Percentiles rank a stretch among this genome's conserved stretches.
Evolutionary conservation across 2,329 filamentous ascomycete genomes (phyloP).

Genomic region (Fusarium lateritium): DNA sequence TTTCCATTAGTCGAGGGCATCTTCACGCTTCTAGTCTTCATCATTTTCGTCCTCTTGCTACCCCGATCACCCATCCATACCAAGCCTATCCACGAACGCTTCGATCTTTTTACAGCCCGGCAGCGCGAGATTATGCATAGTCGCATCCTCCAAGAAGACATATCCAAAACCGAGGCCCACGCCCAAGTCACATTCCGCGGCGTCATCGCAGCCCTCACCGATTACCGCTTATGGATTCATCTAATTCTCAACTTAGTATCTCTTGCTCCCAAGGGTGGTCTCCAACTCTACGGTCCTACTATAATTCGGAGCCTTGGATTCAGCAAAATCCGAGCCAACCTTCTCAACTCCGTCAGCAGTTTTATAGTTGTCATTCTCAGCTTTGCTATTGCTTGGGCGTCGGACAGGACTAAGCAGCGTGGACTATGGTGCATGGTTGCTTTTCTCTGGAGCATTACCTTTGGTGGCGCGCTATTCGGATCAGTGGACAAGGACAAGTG

Average conservation of each 20-base stretch:
- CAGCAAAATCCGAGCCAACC: conserved; percentile 42
- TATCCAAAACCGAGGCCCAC: conserved; percentile 37
- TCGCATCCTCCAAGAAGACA: conserved; percentile 40
- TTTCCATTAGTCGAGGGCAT: conserved; percentile 23
- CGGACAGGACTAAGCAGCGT: conserved; percentile 37
- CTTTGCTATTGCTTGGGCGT: conserved; percentile 32
- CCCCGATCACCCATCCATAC: conserved; percentile 36
- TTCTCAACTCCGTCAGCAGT: conserved; percentile 43
- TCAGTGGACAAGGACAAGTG: conserved; percentile 26
- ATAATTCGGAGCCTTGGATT: conserved; percentile 46
- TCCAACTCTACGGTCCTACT: conserved; percentile 45
- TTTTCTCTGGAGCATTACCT: conserved; percentile 42
- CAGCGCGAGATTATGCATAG: conserved; percentile 39
- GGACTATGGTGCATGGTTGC: conserved; percentile 42
- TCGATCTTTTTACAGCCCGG: conserved; percentile 38
- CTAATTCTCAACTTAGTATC: conserved; percentile 39
- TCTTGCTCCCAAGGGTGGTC: conserved; percentile 45
- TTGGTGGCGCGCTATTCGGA: conserved; percentile 35
- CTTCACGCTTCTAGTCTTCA: conserved; percentile 38
- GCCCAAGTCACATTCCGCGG: conserved; percentile 17
- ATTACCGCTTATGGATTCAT: conserved; percentile 42
- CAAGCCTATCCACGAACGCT: conserved; percentile 30
- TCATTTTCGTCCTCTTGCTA: conserved; percentile 31
- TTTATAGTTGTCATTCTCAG: conserved; percentile 38
- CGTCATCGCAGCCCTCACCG: conserved; percentile 7